Percentiles rank a stretch among this genome's conserved stretches.
phyloP scores from a whole-genome alignment of 805 yeast genomes.

The Hanseniaspora nectarophila region DNA sequence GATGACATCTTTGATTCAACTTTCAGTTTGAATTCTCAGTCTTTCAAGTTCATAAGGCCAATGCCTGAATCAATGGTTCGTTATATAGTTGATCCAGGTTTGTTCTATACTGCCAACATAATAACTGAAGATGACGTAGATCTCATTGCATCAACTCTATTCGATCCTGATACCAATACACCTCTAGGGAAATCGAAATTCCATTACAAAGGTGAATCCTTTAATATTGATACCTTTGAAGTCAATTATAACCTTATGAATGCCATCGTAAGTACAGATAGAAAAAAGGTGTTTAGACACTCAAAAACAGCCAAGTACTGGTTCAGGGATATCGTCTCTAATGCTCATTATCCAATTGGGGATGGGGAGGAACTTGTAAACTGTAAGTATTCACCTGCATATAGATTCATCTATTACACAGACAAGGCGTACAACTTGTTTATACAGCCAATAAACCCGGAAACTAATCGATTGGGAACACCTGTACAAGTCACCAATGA shows the following conservation, averaged over 20 bases:
- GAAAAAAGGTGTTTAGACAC: conserved; percentile 50
- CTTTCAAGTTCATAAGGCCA: conserved; percentile 24
- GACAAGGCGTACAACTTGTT: conserved; percentile 41
- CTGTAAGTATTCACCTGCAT: conserved; percentile 51
- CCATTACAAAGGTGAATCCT: conserved; percentile 31
- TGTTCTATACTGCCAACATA: conserved; percentile 24
- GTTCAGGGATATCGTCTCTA: conserved; percentile 40
- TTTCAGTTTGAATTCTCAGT: conserved; percentile 19
- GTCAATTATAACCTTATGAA: conserved; percentile 37
- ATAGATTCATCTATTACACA: conserved; percentile 45
- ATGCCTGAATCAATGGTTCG: conserved; percentile 17
- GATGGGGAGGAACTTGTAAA: conserved; percentile 26
- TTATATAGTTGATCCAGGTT: conserved; percentile 36
- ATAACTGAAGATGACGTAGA: conserved; percentile 16
- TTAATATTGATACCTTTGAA: conserved; percentile 32
- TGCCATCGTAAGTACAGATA: conserved; percentile 47
- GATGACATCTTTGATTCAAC: conserved; percentile 22
- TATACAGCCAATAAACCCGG: conserved; percentile 30
- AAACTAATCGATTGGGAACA: conserved; percentile 17
- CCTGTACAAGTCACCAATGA: conserved; percentile 9
- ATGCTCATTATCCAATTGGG: conserved; percentile 27
- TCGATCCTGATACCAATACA: conserved; percentile 20
- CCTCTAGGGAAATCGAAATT: conserved; percentile 29
- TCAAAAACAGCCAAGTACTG: conserved; percentile 53
- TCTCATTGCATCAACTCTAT: conserved; percentile 25